Evolutionary conservation across 768 basidiomycete genomes (phyloP).

Genomic region (Hydnomerulius pinastri): DNA sequence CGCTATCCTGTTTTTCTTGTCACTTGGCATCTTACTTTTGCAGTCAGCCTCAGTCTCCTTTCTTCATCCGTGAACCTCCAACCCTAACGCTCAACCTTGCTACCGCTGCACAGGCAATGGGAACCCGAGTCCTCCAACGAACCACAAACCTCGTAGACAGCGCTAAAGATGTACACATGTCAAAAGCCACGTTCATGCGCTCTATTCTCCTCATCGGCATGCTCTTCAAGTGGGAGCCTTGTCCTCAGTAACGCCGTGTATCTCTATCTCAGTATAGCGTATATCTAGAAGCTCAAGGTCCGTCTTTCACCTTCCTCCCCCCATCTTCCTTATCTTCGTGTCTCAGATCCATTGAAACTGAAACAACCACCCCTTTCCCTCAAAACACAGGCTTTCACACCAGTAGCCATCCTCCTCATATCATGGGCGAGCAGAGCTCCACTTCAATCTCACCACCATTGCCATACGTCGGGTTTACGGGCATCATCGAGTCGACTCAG

Average conservation of each 20-base stretch:
- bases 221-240: conserved; percentile 89
- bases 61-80: too few relatives aligned
- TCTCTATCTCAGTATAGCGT: conserved; percentile 86
- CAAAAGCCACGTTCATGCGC: conserved; percentile 72
- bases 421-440: conserved; percentile 86
- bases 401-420: conserved; percentile 89
- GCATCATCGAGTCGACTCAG: conserved; percentile 93
- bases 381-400: conserved; percentile 88
- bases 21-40: conserved; percentile 79
- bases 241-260: conserved; percentile 92
- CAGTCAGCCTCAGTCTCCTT: conserved; percentile 40
- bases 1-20: conserved; percentile 92
- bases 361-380: too few relatives aligned
- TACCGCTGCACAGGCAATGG: conserved; percentile 74
- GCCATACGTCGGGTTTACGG: conserved; percentile 84
- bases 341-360: too few relatives aligned
- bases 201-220: conserved; percentile 93
- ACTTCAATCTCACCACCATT: conserved; percentile 78
- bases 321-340: not conserved
- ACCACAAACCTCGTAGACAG: conserved; percentile 83
- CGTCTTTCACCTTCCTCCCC: too few relatives aligned
- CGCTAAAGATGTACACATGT: conserved; percentile 76
- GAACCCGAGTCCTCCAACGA: conserved; percentile 82
- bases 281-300: conserved; percentile 97
- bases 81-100: too few relatives aligned